phyloP scores from a whole-genome alignment of 2,329 filamentous ascomycete genomes.

The Xylariaceae sp. region DNA sequence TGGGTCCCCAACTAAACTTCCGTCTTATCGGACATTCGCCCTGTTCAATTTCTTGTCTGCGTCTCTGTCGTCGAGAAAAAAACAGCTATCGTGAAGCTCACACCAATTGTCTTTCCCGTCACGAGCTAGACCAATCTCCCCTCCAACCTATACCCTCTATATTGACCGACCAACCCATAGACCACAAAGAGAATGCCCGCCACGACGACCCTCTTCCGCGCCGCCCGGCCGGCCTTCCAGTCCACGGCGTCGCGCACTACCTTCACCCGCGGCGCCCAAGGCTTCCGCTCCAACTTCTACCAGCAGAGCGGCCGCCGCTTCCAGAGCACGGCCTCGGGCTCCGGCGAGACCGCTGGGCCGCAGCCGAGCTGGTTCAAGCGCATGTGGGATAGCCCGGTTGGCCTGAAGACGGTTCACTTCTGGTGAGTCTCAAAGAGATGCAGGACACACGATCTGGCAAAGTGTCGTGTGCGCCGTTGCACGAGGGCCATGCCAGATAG shows the following conservation, averaged over 20 bases:
- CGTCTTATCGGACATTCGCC: too few species aligned
- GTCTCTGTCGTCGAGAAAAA: too few species aligned
- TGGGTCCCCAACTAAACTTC: too few species aligned
- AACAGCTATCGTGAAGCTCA: too few species aligned
- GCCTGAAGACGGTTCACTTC: constrained; percentile 94
- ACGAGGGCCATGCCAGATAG: too few species aligned
- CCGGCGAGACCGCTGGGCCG: constrained; percentile 29
- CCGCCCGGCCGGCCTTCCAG: constrained; percentile 51
- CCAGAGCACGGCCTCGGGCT: constrained; percentile 59
- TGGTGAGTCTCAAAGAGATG: too few species aligned
- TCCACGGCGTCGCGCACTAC: constrained; percentile 52
- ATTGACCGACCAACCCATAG: too few species aligned
- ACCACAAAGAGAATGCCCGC: constrained; percentile 39
- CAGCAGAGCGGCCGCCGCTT: constrained; percentile 57
- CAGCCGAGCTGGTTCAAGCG: constrained; percentile 62
- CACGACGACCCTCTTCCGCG: constrained; percentile 47
- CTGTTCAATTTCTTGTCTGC: too few species aligned
- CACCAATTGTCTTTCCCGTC: too few species aligned
- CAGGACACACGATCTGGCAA: too few species aligned
- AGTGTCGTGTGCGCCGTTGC: too few species aligned
- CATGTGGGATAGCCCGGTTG: constrained; percentile 79
- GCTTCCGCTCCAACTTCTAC: constrained; percentile 37
- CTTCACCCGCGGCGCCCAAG: constrained; percentile 37
- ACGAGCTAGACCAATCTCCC: neutral
- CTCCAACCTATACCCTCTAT: neutral